These are phyloP conservation scores for Diospyros lotus DNA, from an alignment of 148 eudicot genomes.

Conservation along the genomic window DNA sequence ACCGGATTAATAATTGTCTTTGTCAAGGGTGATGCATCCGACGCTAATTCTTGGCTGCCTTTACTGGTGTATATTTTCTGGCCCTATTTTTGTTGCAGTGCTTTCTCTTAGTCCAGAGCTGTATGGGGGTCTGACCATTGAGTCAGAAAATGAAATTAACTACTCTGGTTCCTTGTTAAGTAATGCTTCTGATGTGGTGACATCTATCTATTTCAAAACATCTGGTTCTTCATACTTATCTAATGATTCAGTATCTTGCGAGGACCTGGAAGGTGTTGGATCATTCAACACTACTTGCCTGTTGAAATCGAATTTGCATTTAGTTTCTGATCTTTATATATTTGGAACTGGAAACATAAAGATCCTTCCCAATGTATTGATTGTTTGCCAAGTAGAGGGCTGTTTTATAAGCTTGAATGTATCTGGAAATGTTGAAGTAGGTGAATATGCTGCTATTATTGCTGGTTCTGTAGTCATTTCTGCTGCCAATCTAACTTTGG, in stretches of 20 bases:
- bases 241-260: conserved; percentile 45
- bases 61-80: conserved; percentile 40
- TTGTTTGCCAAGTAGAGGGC: conserved; percentile 54
- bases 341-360: conserved; percentile 67
- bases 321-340: conserved; percentile 48
- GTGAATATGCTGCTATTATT: conserved; percentile 48
- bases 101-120: conserved; percentile 24
- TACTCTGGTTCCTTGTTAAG: conserved; percentile 11
- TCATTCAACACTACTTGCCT: conserved; percentile 76
- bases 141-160: conserved; percentile 15
- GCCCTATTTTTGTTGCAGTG: conserved; percentile 24
- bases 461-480: conserved; percentile 59
- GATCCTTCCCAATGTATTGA: conserved; percentile 60
- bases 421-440: conserved; percentile 60
- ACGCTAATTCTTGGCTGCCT: conserved; percentile 31
- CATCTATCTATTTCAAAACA: conserved; percentile 7
- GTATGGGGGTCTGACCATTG: conserved; percentile 14
- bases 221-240: conserved; percentile 15
- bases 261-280: conserved; percentile 74
- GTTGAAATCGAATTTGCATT: conserved; percentile 43
- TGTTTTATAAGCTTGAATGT: conserved; percentile 58
- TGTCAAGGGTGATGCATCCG: conserved; percentile 47
- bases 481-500: conserved; percentile 58
- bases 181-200: conserved; percentile 15
- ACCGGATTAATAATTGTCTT: neutral